Evolutionary conservation across 495 filamentous ascomycete species (phyloP).

Genomic region (Penicillium chermesinum): DNA sequence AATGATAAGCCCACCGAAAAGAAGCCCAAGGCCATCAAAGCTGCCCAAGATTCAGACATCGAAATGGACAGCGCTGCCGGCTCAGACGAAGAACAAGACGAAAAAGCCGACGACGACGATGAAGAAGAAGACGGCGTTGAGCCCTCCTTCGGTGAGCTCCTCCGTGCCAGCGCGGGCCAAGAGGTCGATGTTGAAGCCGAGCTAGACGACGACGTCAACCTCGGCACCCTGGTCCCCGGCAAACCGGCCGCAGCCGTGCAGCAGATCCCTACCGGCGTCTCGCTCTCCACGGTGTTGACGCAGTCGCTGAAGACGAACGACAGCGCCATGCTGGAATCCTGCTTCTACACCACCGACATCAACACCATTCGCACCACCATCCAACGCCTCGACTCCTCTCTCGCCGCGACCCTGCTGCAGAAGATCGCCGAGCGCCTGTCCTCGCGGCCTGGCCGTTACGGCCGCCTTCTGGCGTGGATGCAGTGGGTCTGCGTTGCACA

Average conservation of each 20-base stretch:
- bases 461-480: slow-evolving; percentile 90
- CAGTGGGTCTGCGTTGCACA: slow-evolving; percentile 95
- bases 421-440: slow-evolving; percentile 84
- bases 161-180: slow-evolving; percentile 62
- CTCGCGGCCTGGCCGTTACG: slow-evolving; percentile 79
- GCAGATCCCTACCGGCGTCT: slow-evolving; percentile 66
- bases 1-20: slow-evolving; percentile 33
- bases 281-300: slow-evolving; percentile 81
- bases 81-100: too few species aligned
- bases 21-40: slow-evolving; percentile 28
- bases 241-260: slow-evolving; percentile 38
- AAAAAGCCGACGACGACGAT: slow-evolving; percentile 34
- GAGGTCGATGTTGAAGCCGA: slow-evolving; percentile 71
- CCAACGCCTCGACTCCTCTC: slow-evolving; percentile 76
- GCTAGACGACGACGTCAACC: slow-evolving; percentile 37
- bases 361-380: slow-evolving; percentile 79
- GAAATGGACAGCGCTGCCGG: slow-evolving; percentile 39
- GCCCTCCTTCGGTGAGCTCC: slow-evolving; percentile 83
- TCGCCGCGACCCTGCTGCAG: slow-evolving; percentile 71
- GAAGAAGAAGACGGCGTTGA: slow-evolving; percentile 51
- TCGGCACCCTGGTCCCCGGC: slow-evolving; percentile 34
- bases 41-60: slow-evolving; percentile 35
- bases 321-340: slow-evolving; percentile 78
- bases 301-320: slow-evolving; percentile 93
- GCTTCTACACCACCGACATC: slow-evolving; percentile 72